Evolutionary conservation across 2,329 filamentous ascomycete genomes (phyloP).

Genomic region (Fusarium solani-melongenae): DNA sequence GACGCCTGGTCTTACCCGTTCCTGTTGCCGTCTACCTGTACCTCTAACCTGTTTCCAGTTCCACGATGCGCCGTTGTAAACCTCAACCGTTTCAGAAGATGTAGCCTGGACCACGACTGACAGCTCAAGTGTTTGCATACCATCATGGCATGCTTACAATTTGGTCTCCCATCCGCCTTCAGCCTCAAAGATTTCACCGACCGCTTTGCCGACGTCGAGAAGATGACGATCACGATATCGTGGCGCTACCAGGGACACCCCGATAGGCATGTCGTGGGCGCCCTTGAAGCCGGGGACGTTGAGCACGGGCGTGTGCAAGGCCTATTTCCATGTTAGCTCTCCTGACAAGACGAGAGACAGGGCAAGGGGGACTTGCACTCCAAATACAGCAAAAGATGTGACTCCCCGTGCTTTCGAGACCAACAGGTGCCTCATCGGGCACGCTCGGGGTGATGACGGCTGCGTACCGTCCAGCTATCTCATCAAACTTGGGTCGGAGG

Average conservation of each 20-base stretch:
- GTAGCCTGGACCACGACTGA: conserved; percentile 1
- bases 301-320: conserved; percentile 70
- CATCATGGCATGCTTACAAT: background rate
- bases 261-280: conserved; percentile 65
- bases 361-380: conserved; percentile 56
- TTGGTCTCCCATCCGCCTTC: conserved; percentile 44
- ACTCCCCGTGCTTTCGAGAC: conserved; percentile 64
- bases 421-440: conserved; percentile 69
- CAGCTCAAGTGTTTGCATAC: background rate
- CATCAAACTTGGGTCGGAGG: conserved; percentile 66
- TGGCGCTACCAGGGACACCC: conserved; percentile 63
- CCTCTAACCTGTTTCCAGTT: background rate
- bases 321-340: conserved; percentile 39
- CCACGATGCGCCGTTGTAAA: conserved; percentile 5
- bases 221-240: conserved; percentile 60
- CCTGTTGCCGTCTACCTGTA: conserved; percentile 2
- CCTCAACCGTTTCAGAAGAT: background rate
- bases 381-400: conserved; percentile 64
- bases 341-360: background rate
- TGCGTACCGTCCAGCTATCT: conserved; percentile 62
- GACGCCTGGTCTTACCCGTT: background rate
- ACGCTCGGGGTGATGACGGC: conserved; percentile 70
- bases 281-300: conserved; percentile 73
- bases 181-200: conserved; percentile 49
- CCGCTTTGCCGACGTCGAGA: conserved; percentile 53